A percentile compares a stretch with the other conserved stretches of the same genome.
Conservation (phyloP, 257 asterid genomes). For the Voacanga thouarsii region DNA sequence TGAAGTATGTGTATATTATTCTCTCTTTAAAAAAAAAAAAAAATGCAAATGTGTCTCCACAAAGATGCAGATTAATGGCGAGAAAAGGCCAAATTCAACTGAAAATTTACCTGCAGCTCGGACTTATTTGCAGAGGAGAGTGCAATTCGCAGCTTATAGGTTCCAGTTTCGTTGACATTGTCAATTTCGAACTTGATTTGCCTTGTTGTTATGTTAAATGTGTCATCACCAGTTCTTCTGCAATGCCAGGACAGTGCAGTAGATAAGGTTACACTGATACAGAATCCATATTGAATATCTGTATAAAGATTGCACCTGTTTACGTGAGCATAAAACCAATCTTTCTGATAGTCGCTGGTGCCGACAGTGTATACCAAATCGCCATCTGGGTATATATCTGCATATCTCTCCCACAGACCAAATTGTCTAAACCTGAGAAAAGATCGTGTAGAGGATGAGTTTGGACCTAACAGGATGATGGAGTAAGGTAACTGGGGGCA, state of each 20-base stretch:
- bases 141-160: slow-evolving; percentile 58
- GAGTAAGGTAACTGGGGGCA: not conserved
- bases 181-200: slow-evolving; percentile 54
- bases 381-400: slow-evolving; percentile 56
- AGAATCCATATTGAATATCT: not conserved
- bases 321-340: slow-evolving; percentile 82
- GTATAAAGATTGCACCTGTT: slow-evolving; percentile 17
- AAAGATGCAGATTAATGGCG: too few species aligned
- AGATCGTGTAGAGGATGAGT: not conserved
- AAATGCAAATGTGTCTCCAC: too few species aligned
- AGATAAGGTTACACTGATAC: not conserved
- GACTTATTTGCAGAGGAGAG: slow-evolving; percentile 63
- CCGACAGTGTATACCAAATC: slow-evolving; percentile 76
- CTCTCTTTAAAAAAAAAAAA: too few species aligned
- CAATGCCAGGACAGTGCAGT: not conserved
- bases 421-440: slow-evolving; percentile 72
- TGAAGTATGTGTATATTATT: too few species aligned
- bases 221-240: slow-evolving; percentile 54
- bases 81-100: too few species aligned
- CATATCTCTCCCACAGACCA: slow-evolving; percentile 85
- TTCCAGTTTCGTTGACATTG: slow-evolving; percentile 31
- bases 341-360: slow-evolving; percentile 52
- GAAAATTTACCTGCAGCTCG: slow-evolving; percentile 55
- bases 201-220: slow-evolving; percentile 67
- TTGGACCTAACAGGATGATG: not conserved